Evolutionary conservation across 345 rosid genomes (phyloP).

Genomic region (Aquilaria malaccensis): DNA sequence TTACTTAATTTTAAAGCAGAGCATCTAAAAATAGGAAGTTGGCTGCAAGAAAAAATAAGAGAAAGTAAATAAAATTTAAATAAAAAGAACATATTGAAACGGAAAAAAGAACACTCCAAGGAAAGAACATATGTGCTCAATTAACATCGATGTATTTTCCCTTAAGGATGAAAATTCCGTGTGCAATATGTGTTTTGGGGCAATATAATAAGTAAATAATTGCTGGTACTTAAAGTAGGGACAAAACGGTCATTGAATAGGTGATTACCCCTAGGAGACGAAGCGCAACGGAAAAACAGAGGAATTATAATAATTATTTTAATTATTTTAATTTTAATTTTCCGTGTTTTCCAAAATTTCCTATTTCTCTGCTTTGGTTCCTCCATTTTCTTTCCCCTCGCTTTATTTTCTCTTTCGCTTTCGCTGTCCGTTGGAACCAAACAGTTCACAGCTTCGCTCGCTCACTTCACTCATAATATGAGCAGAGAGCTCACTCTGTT

Average conservation of each 20-base stretch:
- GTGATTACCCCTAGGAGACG: conserved; percentile 23
- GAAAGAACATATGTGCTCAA: no score
- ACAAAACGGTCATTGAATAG: conserved; percentile 16
- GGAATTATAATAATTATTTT: conserved; percentile 13
- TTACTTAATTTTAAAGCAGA: no score
- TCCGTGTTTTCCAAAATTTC: conserved; percentile 15
- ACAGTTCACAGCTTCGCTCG: conserved; percentile 33
- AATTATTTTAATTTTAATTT: conserved; percentile 20
- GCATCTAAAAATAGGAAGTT: no score
- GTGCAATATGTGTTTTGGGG: no score
- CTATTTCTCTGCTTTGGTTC: neutral
- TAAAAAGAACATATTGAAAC: no score
- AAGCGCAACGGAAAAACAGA: conserved; percentile 6
- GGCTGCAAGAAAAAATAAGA: no score
- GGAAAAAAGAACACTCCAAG: no score
- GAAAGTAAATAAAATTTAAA: no score
- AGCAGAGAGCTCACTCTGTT: conserved; percentile 40
- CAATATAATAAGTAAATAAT: neutral
- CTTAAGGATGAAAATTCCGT: no score
- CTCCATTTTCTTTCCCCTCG: conserved; percentile 10
- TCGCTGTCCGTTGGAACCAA: conserved; percentile 69
- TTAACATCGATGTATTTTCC: no score
- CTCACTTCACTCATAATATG: conserved; percentile 35
- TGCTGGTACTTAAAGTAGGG: conserved; percentile 1
- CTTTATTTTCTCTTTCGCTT: conserved; percentile 18